Evolutionary conservation across 2,329 filamentous ascomycete genomes (phyloP).

Genomic region (Intubia oerlemansii): DNA sequence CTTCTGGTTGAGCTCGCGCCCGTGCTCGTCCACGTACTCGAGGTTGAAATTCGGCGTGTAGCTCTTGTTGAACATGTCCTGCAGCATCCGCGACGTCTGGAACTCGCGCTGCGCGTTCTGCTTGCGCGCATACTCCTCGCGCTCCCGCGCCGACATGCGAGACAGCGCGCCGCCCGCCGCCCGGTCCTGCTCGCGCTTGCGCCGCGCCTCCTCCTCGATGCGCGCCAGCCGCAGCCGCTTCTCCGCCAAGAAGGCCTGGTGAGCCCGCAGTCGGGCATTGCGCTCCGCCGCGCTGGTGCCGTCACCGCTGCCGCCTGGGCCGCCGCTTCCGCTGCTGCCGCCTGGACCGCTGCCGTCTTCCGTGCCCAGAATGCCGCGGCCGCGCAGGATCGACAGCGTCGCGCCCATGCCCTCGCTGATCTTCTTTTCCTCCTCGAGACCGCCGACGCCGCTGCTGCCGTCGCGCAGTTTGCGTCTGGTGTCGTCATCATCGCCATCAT

Average conservation of each 20-base stretch:
- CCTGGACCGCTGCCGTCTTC: conserved; percentile 25
- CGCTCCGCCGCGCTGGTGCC: conserved; percentile 1
- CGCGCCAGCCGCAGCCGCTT: conserved; percentile 53
- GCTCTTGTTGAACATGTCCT: conserved; percentile 65
- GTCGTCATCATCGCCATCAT: conserved; percentile 26
- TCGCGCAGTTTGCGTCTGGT: conserved; percentile 39
- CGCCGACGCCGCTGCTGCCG: conserved; percentile 23
- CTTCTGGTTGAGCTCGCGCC: conserved; percentile 70
- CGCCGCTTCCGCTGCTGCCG: conserved; percentile 27
- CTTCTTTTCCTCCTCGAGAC: conserved; percentile 68
- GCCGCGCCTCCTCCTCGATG: conserved; percentile 56
- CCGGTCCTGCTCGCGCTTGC: conserved; percentile 77
- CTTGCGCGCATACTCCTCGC: conserved; percentile 71
- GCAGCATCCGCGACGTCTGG: conserved; percentile 59
- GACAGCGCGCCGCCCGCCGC: conserved; percentile 62
- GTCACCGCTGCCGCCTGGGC: conserved; percentile 19
- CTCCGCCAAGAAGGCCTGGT: conserved; percentile 59
- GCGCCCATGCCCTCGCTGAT: conserved; percentile 62
- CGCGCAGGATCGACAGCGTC: conserved; percentile 60
- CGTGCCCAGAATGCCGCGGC: conserved; percentile 50
- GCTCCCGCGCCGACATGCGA: conserved; percentile 75
- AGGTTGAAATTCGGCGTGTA: conserved; percentile 86
- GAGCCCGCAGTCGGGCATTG: conserved; percentile 25
- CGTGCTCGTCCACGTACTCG: conserved; percentile 76
- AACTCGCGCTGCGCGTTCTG: conserved; percentile 80